Base-by-base conservation (phyloP, 306 rosid species). In the Cicer bijugum region DNA sequence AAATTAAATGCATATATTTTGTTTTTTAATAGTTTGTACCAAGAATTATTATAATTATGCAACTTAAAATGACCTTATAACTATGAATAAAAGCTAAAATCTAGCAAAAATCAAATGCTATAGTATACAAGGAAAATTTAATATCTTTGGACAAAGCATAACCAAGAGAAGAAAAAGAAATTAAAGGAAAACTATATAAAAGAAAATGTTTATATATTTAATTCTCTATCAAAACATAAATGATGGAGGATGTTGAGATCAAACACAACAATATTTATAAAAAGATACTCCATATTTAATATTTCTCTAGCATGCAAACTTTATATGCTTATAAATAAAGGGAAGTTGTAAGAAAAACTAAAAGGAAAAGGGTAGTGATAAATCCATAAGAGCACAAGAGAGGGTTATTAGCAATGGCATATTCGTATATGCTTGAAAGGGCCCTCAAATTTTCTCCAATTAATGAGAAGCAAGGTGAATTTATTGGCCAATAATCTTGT, bases 371-470 rank as follows among this genome's bases (percentile, higher is more conserved):
- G 79, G 82, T 10, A 19, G 76, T 51, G 89, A 69, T 46, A 79
- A 78, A 68, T 86, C 84, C 81, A 75, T 47, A 4, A 66, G 71
- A 82, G 75, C 81, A 57, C 35, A 75, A 55, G 37, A 48, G 74
- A 60, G 33, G 12, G 15, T 38, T 44, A 10, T 40, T 69, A 69
- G 57, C 15, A 40, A 42, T n/a, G 51, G 89, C 81, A 86, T 86
- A 88, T 86, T 83, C 85, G 79, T 53, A 79, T 84, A 84, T 81
- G n/a, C 81, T 12, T 42, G 12, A 7, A 52, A 79, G 52, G 61
- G 44, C 52, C 73, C 78, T 80, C 67, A 71, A 66, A 23, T 9
- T 38, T 80, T 71, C 74, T 84, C 74, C 77, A 15, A 61, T 63
- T 5, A 5, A 75, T 44, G 77, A 47, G 53, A 17, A 52, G 51